Base-by-base conservation (phyloP, 257 asterid genomes). In the Salvia hispanica region DNA sequence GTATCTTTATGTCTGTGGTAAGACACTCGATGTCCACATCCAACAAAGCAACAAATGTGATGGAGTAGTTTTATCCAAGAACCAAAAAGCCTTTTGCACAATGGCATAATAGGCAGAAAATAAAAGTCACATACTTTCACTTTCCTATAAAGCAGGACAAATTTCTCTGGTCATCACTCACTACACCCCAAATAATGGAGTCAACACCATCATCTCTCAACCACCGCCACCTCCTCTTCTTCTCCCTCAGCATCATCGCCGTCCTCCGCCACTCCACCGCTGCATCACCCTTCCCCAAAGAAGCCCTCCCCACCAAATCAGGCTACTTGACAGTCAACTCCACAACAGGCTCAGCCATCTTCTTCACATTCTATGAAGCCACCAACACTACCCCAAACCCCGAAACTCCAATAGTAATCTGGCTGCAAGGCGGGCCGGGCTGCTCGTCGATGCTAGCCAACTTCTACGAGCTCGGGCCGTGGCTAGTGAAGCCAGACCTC, bases 371-470 rank as follows among this genome's bases (percentile, higher is more conserved):
- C 73, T 91, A 91, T 44, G 97, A 86, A 84, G 82, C 96, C 56
- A 15, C n/a, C 39, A 48, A 18, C 70, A 31, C 48, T 56, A 25
- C 63, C 3, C 66, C 91, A 40, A 59, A 69, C 50, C 67, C 87
- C 52, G 66, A 81, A 34, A 79, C 84, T 45, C 96, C 95, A 18
- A 73, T 91, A 37, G 71, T 85, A 37, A 79, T 91, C 33, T 91
- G 97, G 96, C 96, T 88, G 7, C 93, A 91, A 76, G 97, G 95
- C 1, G 95, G 97, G 56, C 96, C 94, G 50, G 96, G 96, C 34
- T 91, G 97, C 60, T 85, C 96, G 2, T 91, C 96, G 43, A 83
- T 88, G 96, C 6, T 86, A 0, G 97, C 82, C 11, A 91, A 91
- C 72, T 88, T 86, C 28, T 85, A 69, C 34, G 96, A 91, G 76